Percentiles rank a stretch among this genome's conserved stretches.
These are phyloP conservation scores for Fusarium sp. DNA, from an alignment of 2,329 filamentous ascomycete genomes.

Conservation along the genomic window DNA sequence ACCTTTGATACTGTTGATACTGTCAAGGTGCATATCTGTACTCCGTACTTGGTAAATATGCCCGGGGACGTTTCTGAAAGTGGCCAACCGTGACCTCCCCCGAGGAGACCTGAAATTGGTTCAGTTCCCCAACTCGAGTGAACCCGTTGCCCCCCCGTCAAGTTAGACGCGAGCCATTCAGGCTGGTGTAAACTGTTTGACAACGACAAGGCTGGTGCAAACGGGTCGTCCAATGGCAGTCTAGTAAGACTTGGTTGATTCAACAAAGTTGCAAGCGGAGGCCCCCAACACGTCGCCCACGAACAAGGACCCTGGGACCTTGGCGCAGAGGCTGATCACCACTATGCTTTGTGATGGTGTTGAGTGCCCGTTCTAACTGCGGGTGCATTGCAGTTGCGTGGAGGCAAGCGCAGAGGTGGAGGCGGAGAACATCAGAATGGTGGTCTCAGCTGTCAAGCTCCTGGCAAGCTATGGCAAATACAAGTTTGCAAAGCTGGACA, in stretches of 20 bases:
- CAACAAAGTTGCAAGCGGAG: constrained; percentile 27
- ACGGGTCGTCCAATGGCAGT: constrained; percentile 4
- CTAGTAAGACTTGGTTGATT: constrained; percentile 6
- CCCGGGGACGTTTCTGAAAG: neutral
- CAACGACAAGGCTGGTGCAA: constrained; percentile 12
- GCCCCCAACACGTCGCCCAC: constrained; percentile 26
- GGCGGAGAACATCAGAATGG: constrained; percentile 5
- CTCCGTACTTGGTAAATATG: constrained; percentile 11
- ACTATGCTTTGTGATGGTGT: constrained; percentile 32
- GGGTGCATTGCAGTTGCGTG: constrained; percentile 15
- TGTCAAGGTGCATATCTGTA: neutral
- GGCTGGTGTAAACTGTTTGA: constrained; percentile 8
- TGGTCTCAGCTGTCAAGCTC: constrained; percentile 3
- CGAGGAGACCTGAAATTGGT: neutral
- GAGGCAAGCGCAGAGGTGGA: constrained; percentile 15
- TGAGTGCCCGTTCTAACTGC: constrained; percentile 21
- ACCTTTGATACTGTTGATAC: neutral
- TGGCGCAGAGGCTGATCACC: constrained; percentile 39
- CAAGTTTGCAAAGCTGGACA: neutral
- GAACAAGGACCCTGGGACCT: constrained; percentile 37
- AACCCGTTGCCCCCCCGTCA: neutral
- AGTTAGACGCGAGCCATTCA: constrained; percentile 9
- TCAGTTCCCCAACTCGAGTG: neutral
- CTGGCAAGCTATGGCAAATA: neutral
- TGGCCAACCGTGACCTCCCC: neutral